Percentiles rank a stretch among this genome's conserved stretches.
These are phyloP conservation scores for Beauveria brongniartii DNA, from an alignment of 2,329 filamentous ascomycete genomes.

Conservation along the genomic window DNA sequence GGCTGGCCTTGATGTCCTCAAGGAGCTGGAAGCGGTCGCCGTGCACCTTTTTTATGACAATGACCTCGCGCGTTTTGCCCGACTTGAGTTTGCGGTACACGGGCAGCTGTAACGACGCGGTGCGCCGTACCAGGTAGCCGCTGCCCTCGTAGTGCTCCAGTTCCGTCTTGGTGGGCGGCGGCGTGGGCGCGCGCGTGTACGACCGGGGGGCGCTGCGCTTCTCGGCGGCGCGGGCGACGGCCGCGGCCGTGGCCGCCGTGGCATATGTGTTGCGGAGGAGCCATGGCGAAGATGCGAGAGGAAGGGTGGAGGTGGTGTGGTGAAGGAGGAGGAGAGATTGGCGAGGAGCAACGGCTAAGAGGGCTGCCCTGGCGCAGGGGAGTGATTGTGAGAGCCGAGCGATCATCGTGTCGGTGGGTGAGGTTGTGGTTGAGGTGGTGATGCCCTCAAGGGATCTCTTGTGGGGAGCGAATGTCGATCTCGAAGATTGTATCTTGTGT, in stretches of 20 bases:
- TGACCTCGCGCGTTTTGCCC: conserved; percentile 68
- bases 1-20: conserved; percentile 50
- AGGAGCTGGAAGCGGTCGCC: conserved; percentile 60
- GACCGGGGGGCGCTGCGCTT: conserved; percentile 8
- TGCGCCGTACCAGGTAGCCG: conserved; percentile 58
- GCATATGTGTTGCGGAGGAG: neutral
- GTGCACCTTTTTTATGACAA: conserved; percentile 69
- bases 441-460: neutral
- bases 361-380: conserved; percentile 3
- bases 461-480: neutral
- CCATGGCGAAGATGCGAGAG: neutral
- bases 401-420: neutral
- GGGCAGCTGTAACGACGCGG: conserved; percentile 60
- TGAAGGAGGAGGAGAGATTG: neutral
- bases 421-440: neutral
- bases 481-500: neutral
- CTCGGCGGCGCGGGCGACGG: neutral
- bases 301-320: neutral
- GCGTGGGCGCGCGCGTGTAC: conserved; percentile 20
- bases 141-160: conserved; percentile 20
- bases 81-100: conserved; percentile 69
- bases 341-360: neutral
- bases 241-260: conserved; percentile 7
- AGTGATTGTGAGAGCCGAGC: conserved; percentile 10
- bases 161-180: conserved; percentile 23